phyloP scores from a whole-genome alignment of 805 yeast species.

The Saccharomycopsis malanga region DNA sequence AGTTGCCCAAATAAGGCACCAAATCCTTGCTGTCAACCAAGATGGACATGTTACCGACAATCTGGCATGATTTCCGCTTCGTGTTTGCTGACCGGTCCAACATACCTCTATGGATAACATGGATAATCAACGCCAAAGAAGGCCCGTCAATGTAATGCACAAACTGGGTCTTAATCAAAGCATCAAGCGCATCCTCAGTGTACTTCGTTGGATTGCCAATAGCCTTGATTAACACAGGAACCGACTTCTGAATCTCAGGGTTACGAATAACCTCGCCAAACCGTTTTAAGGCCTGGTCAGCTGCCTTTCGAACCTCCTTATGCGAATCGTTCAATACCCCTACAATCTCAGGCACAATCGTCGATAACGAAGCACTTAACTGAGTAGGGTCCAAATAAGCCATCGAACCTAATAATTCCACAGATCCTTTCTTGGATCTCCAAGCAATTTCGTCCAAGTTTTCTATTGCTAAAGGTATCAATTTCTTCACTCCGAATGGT shows the following conservation, averaged over 20 bases:
- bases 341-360: conserved; percentile 93
- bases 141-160: conserved; percentile 99
- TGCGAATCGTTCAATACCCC: conserved; percentile 92
- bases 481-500: conserved; percentile 80
- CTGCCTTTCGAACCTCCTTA: conserved; percentile 94
- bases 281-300: conserved; percentile 77
- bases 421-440: conserved; percentile 96
- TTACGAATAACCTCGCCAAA: conserved; percentile 97
- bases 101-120: conserved; percentile 94
- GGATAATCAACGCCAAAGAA: conserved; percentile 88
- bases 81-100: conserved; percentile 88
- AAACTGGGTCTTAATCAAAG: conserved; percentile 81
- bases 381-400: conserved; percentile 95
- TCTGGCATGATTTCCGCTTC: conserved; percentile 91
- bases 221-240: conserved; percentile 80
- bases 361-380: conserved; percentile 78
- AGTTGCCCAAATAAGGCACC: conserved; percentile 69
- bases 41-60: conserved; percentile 98
- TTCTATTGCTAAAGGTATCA: conserved; percentile 84
- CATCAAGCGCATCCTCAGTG: conserved; percentile 83
- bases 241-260: conserved; percentile 91
- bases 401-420: conserved; percentile 94
- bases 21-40: conserved; percentile 84
- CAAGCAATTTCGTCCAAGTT: conserved; percentile 86
- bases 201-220: conserved; percentile 92